Conservation (phyloP, 2,329 filamentous ascomycete species). For the Xylaria sp. region DNA sequence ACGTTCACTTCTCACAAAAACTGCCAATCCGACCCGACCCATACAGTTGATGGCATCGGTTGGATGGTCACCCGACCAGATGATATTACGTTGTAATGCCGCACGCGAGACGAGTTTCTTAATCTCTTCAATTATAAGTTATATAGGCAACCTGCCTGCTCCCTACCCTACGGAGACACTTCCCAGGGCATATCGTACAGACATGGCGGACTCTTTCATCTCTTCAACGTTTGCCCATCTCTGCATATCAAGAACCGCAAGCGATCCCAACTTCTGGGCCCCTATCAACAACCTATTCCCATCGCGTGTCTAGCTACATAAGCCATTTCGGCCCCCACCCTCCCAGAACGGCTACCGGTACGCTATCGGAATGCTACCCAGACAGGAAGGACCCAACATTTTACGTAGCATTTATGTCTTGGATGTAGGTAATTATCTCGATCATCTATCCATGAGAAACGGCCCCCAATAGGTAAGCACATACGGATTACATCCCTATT, state of each 20-base stretch:
- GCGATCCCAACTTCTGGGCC: not conserved
- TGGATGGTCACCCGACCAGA: not conserved
- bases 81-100: not conserved
- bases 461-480: too few relatives aligned
- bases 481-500: too few relatives aligned
- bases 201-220: not conserved
- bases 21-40: not conserved
- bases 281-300: too few relatives aligned
- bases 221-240: not conserved
- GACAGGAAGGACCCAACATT: not conserved
- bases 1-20: not conserved
- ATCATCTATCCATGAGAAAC: too few relatives aligned
- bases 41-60: not conserved
- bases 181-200: too few relatives aligned
- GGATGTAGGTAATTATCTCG: too few relatives aligned
- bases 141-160: too few relatives aligned
- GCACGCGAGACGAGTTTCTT: not conserved
- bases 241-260: not conserved
- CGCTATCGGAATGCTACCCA: not conserved
- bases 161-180: too few relatives aligned
- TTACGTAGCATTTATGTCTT: too few relatives aligned
- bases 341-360: not conserved
- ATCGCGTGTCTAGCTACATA: not conserved
- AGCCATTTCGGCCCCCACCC: not conserved
- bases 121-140: too few relatives aligned